Base-by-base conservation (phyloP, 441 rosid genomes). In the Erodium trifolium region DNA sequence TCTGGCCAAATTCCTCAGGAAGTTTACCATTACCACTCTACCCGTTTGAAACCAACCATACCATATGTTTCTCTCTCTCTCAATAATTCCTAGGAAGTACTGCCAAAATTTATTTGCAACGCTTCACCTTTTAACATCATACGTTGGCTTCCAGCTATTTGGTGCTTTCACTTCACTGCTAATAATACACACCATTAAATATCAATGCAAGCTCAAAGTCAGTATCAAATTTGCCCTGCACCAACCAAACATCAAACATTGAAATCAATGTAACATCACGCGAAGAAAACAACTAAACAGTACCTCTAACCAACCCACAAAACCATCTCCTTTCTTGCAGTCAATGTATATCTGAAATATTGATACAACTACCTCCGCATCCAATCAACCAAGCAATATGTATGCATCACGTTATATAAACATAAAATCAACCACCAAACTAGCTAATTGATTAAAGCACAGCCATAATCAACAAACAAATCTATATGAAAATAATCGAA, bases 141-240 rank as follows among this genome's bases (percentile, higher is more conserved):
- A 64, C 34, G 73, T 72, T 70, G 63, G 69, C 69, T 72, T 73
- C 67, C 87, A 80, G 84, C 80, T 82, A 82, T 84, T 79, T 76
- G 70, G 65, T 19, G 65, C 65, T 60, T 37, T 19, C 65, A 60
- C 31, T 60, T 60, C 65, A 60, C 65, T 23, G 34, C 65, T 31
- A 60, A 60, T 60, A 19, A 60, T 60, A 60, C 65, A 60, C 65
- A 23, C 35, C 75, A 72, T 70, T 60, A 18, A 78, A 62, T 76
- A 74, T 27, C 66, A 63, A 75, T 76, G 74, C 77, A 65, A 68
- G 68, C 75, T 59, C 71, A 71, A 76, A 35, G 76, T 75, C 79
- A 79, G 84, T 79, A 81, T 57, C 69, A 51, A 73, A 67, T 35
- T 29, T 66, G 81, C 70, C 79, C 78, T 74, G 66, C 74, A 72